Base-by-base conservation (phyloP, 208 protist genomes). In the Trypanosoma conorhini region DNA sequence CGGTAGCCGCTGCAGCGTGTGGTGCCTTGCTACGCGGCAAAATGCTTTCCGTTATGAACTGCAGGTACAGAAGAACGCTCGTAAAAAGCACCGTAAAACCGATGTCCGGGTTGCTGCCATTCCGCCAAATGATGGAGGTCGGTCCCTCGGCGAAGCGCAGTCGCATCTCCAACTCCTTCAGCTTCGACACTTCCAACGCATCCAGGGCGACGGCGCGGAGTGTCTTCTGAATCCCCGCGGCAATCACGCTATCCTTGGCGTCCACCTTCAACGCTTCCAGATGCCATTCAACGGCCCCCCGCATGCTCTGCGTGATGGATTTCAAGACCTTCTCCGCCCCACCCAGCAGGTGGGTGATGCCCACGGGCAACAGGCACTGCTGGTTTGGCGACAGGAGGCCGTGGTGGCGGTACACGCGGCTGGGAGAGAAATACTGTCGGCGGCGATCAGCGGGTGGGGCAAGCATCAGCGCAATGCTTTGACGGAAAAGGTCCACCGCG, bases 1-100 rank as follows among this genome's bases (percentile, higher is more conserved):
- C 42, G 42, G 42, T 19, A 46, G 21, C 50, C 3, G 26, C n/a
- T 28, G 42, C 62, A 19, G 31, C 48, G 24, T 38, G 60, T 51
- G 40, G 28, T n/a, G 54, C 24, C n/a, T 67, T 55, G 17, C 56
- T 46, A 28, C 62, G n/a, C 1, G 70, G 70, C 52, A 76, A 26
- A 30, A 76, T 2, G 42, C 48, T 28, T 52, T 77, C 60, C 40
- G 44, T 68, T 42, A 77, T 71, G n/a, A n/a, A 57, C 59, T 58
- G 46, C 15, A 77, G 21, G 30, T 21, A 67, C 38, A 30, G 51
- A 31, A 56, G 42, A 55, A 77, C 67, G 26, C 26, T 33, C 46
- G 24, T 28, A 30, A 77, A 54, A 3, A 46, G 67, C 15, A 17
- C n/a, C 17, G 26, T 19, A 31, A 62, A 55, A 7, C 40, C 59